Conservation (phyloP, 345 rosid genomes). For the Lepidium didymum region DNA sequence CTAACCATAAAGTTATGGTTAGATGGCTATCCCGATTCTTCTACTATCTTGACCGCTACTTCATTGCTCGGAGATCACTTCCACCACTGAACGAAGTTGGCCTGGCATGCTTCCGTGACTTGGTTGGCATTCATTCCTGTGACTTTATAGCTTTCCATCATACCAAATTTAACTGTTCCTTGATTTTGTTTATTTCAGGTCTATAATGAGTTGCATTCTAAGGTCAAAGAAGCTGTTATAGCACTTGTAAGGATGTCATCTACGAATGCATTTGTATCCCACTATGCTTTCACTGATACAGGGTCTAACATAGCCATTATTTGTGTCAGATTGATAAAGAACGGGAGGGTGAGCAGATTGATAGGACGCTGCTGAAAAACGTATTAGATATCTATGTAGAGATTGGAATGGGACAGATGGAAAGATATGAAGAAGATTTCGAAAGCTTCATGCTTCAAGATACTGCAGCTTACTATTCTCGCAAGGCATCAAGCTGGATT, state of each 20-base stretch:
- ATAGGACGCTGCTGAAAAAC: constrained; percentile 69
- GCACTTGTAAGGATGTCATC: constrained; percentile 44
- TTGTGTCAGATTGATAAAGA: constrained; percentile 68
- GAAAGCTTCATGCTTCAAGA: constrained; percentile 65
- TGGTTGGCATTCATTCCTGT: constrained; percentile 36
- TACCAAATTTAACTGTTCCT: neutral
- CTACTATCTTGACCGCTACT: constrained; percentile 82
- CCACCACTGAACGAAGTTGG: constrained; percentile 79
- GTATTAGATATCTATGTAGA: constrained; percentile 71
- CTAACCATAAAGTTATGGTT: constrained; percentile 83
- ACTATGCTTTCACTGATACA: neutral
- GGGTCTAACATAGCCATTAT: neutral
- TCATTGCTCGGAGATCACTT: constrained; percentile 67
- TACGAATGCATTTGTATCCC: neutral
- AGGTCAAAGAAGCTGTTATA: constrained; percentile 64
- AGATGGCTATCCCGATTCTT: constrained; percentile 86
- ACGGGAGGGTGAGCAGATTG: constrained; percentile 87
- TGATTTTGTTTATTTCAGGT: constrained; percentile 35
- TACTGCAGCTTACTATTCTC: constrained; percentile 69
- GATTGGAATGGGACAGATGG: constrained; percentile 79
- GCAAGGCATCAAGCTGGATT: constrained; percentile 88
- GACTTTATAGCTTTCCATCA: neutral
- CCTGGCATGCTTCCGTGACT: constrained; percentile 70
- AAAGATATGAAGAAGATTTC: constrained; percentile 65
- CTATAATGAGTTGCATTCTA: constrained; percentile 43